These are phyloP conservation scores for Silene conica DNA, from an alignment of 148 eudicot genomes.

Conservation along the genomic window DNA sequence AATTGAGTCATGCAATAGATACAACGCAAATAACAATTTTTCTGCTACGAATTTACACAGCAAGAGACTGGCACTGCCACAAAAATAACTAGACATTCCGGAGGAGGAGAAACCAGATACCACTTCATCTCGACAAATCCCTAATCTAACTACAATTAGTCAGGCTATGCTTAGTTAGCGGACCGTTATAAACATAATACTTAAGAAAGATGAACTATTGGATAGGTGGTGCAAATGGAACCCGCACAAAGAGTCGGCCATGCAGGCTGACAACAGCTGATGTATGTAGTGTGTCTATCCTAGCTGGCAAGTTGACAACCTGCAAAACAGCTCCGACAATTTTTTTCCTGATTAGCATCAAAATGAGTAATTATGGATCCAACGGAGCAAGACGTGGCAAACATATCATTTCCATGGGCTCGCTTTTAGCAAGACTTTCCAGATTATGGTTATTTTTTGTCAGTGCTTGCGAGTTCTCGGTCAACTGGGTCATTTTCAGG, in stretches of 20 bases:
- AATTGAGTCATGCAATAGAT: background rate
- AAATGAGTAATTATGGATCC: background rate
- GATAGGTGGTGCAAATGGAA: slow-evolving; percentile 43
- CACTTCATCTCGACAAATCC: background rate
- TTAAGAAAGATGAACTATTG: background rate
- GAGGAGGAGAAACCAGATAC: background rate
- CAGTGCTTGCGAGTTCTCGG: background rate
- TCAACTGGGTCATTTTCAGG: background rate
- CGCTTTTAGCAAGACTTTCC: background rate
- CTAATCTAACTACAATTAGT: slow-evolving; percentile 21
- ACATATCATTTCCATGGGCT: background rate
- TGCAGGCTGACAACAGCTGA: slow-evolving; percentile 91
- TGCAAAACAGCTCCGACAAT: slow-evolving; percentile 27
- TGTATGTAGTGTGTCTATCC: slow-evolving; percentile 82
- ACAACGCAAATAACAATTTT: background rate
- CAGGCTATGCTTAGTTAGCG: slow-evolving; percentile 15
- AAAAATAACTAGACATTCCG: background rate
- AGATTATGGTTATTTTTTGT: background rate
- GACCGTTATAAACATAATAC: background rate
- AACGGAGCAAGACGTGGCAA: background rate
- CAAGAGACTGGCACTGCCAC: slow-evolving; percentile 16
- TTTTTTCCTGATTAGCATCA: background rate
- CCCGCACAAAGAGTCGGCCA: slow-evolving; percentile 83
- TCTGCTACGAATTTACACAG: slow-evolving; percentile 13
- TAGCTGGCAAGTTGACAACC: slow-evolving; percentile 69